Evolutionary conservation across 148 eudicot genomes (phyloP).

Genomic region (Limonium bicolor): DNA sequence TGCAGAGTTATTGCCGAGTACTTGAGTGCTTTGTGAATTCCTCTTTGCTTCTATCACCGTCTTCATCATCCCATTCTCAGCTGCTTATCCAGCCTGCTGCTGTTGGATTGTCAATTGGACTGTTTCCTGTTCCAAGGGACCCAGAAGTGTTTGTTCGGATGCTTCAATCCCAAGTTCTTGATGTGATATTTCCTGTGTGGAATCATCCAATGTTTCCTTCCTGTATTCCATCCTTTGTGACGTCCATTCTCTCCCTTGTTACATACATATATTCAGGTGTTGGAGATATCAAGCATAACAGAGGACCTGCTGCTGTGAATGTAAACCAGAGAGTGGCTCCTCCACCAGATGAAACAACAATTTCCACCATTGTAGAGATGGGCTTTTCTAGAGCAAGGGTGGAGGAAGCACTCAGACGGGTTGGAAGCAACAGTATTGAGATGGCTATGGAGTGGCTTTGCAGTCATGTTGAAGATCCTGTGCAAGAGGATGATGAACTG

Average conservation of each 20-base stretch:
- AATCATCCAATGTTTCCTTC: constrained; percentile 78
- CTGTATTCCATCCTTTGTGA: constrained; percentile 56
- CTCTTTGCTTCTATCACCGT: constrained; percentile 56
- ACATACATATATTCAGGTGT: constrained; percentile 80
- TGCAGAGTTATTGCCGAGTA: constrained; percentile 70
- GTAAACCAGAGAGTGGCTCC: constrained; percentile 61
- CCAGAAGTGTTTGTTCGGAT: constrained; percentile 87
- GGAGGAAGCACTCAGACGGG: constrained; percentile 87
- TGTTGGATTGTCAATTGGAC: constrained; percentile 86
- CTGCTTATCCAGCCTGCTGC: constrained; percentile 93
- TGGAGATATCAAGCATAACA: constrained; percentile 64
- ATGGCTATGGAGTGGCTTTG: constrained; percentile 99
- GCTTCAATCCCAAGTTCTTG: constrained; percentile 90
- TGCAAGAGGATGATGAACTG: constrained; percentile 86
- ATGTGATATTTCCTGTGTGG: constrained; percentile 93
- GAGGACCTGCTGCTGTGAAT: constrained; percentile 37
- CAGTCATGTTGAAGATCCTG: constrained; percentile 87
- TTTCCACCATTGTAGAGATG: constrained; percentile 90
- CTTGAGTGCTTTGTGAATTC: constrained; percentile 89
- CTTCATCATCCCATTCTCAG: constrained; percentile 73
- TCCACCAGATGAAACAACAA: constrained; percentile 88
- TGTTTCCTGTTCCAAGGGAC: constrained; percentile 94
- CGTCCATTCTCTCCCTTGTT: constrained; percentile 53
- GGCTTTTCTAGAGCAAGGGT: constrained; percentile 93
- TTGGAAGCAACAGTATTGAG: constrained; percentile 90